Evolutionary conservation across 2,329 filamentous ascomycete genomes (phyloP).

Genomic region (Septoria linicola): DNA sequence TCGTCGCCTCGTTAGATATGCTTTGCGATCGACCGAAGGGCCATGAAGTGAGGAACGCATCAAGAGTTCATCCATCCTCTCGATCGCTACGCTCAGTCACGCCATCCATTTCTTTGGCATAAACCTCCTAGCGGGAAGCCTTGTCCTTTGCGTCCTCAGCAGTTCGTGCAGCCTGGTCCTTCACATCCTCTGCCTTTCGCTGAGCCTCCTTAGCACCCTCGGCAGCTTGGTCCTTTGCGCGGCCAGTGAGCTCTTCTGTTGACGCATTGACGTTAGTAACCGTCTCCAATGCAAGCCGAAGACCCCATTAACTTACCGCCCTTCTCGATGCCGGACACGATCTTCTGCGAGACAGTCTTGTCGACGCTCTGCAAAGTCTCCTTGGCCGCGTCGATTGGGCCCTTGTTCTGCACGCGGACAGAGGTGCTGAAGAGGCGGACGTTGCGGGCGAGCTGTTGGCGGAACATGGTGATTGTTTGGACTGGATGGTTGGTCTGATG

Average conservation of each 20-base stretch:
- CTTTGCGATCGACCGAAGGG: no score
- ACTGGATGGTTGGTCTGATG: not conserved
- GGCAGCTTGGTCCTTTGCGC: constrained; percentile 37
- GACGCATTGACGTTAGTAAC: not conserved
- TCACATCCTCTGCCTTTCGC: constrained; percentile 9
- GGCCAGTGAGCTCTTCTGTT: constrained; percentile 54
- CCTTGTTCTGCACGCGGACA: constrained; percentile 46
- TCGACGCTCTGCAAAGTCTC: constrained; percentile 60
- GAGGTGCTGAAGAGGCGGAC: constrained; percentile 57
- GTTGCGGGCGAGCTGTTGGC: constrained; percentile 46
- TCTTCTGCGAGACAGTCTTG: constrained; percentile 54
- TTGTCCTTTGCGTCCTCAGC: constrained; percentile 1
- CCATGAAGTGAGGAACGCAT: no score
- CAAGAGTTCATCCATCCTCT: no score
- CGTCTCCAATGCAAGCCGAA: not conserved
- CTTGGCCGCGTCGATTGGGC: constrained; percentile 56
- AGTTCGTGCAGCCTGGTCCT: constrained; percentile 4
- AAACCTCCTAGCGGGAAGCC: not conserved
- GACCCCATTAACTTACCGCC: constrained; percentile 51
- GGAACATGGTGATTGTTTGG: constrained; percentile 44
- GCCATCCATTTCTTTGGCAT: not conserved
- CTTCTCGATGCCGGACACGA: constrained; percentile 62
- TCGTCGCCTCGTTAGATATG: no score
- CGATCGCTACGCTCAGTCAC: no score
- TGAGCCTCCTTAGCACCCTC: constrained; percentile 8